Evolutionary conservation across 2,329 filamentous ascomycete species (phyloP).

Genomic region (Colletotrichum lentis): DNA sequence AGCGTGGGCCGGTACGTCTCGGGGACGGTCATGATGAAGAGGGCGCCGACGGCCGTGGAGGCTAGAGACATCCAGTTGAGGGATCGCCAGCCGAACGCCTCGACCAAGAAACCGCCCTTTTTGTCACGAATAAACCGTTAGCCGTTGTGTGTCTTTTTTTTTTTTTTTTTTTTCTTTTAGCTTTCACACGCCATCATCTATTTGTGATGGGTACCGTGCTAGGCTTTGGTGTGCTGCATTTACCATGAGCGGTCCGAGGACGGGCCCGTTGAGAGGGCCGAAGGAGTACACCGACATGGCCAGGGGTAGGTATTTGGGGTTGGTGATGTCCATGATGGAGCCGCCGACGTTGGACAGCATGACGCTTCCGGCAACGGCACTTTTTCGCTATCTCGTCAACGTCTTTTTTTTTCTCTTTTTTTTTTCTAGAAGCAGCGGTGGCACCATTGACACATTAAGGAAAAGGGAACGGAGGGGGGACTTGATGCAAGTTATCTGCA

Average conservation of each 20-base stretch:
- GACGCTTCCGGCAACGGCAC: conserved; percentile 67
- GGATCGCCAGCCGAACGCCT: conserved; percentile 69
- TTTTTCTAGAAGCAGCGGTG: too few relatives aligned
- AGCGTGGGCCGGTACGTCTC: conserved; percentile 66
- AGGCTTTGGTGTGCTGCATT: too few relatives aligned
- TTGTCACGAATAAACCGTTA: neutral
- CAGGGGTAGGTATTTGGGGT: conserved; percentile 67
- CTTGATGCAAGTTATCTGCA: too few relatives aligned
- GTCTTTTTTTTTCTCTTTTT: too few relatives aligned
- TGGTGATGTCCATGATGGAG: conserved; percentile 67
- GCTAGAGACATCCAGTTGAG: conserved; percentile 68
- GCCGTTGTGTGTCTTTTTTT: neutral
- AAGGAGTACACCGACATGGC: conserved; percentile 70
- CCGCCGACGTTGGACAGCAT: conserved; percentile 71
- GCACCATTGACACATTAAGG: too few relatives aligned
- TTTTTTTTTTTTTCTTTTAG: too few relatives aligned
- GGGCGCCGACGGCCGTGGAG: conserved; percentile 58
- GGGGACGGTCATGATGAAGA: conserved; percentile 57
- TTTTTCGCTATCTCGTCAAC: conserved; percentile 47
- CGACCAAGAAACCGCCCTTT: conserved; percentile 66
- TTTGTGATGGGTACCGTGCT: too few relatives aligned
- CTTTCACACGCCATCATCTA: too few relatives aligned
- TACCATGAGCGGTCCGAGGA: conserved; percentile 43
- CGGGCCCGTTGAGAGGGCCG: conserved; percentile 68
- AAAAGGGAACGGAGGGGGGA: too few relatives aligned